Conservation (phyloP, 2,329 filamentous ascomycete species). For the Cladosporium sphaerospermum region DNA sequence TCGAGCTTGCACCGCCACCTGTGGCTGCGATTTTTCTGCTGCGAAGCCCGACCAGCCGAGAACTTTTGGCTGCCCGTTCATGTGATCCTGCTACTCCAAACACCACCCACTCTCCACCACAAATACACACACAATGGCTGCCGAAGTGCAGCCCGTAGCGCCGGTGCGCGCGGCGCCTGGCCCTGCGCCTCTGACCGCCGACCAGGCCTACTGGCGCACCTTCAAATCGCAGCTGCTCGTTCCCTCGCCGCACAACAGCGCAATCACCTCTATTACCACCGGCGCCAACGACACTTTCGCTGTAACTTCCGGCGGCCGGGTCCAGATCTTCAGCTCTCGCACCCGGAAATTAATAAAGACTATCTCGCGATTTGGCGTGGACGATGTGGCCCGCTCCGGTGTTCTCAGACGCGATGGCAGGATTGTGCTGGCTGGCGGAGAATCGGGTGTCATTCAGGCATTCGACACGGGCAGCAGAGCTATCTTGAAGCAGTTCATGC, state of each 20-base stretch:
- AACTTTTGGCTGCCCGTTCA: neutral
- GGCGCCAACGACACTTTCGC: conserved; percentile 65
- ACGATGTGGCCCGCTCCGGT: conserved; percentile 82
- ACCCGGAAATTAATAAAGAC: conserved; percentile 90
- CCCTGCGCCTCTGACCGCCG: conserved; percentile 75
- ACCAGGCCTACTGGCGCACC: conserved; percentile 92
- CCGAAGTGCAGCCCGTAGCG: conserved; percentile 73
- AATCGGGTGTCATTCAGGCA: conserved; percentile 86
- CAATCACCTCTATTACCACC: conserved; percentile 72
- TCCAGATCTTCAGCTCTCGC: conserved; percentile 89
- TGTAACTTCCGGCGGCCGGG: conserved; percentile 85
- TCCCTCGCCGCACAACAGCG: conserved; percentile 82
- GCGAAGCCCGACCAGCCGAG: neutral
- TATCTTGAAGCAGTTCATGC: conserved; percentile 88
- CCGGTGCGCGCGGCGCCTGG: conserved; percentile 77
- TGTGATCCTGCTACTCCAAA: neutral
- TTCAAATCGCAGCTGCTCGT: conserved; percentile 90
- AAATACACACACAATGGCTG: conserved; percentile 58
- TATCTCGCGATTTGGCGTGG: conserved; percentile 72
- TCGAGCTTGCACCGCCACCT: neutral
- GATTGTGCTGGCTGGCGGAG: conserved; percentile 84
- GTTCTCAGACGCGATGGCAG: conserved; percentile 84
- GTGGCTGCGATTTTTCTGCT: neutral
- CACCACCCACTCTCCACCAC: neutral
- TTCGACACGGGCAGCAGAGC: conserved; percentile 87